Evolutionary conservation across 768 basidiomycete species (phyloP), one percentile per base, ranked within the genome.

Genomic region (Nidularia pulvinata): DNA sequence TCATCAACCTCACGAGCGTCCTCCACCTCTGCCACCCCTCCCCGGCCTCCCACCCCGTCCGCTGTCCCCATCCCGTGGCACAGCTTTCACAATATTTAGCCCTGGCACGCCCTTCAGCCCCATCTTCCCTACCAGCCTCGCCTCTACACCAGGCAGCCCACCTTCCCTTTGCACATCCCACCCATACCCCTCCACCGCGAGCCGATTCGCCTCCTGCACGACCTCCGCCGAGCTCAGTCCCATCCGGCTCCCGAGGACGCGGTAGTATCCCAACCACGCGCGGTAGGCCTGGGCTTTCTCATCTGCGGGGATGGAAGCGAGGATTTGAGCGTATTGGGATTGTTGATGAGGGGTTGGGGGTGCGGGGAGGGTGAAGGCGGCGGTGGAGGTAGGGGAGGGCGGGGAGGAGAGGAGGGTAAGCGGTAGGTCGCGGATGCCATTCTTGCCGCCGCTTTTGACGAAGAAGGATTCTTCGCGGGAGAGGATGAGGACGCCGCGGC

Each of bases 401-500:
- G 62, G 55, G 50, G 86, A 66, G 2, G 71, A 72, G 34, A 84
- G 61, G 7, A 66, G 61, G 3, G 62, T 56, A 49, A 87, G 66
- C 1, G 72, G 72, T 33, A 84, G 68, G 3, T 65, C 57, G 22
- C 58, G 56, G 33, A 49, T 33, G 11, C 37, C 59, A 84, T 74
- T 1, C 69, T 74, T 5, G 68, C 68, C 7, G 25, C 25, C 25
- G 25, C 25, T 25, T 25, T 60, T 63, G 37, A 14, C 55, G 56
- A 6, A 86, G 65, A 71, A 88, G 87, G 46, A 65, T 69, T 19
- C 65, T 65, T 98, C 95, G 81, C 86, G 93, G 11, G 90, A 88
- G 11, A 89, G 73, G 36, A 95, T 75, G 33, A 95, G 78, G 39
- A 95, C 94, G 2, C 90, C 91, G 50, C 89, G 81, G 3, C 87